Base-by-base conservation (phyloP, 371 early-diverging fungal species). In the Mucor piriformis region DNA sequence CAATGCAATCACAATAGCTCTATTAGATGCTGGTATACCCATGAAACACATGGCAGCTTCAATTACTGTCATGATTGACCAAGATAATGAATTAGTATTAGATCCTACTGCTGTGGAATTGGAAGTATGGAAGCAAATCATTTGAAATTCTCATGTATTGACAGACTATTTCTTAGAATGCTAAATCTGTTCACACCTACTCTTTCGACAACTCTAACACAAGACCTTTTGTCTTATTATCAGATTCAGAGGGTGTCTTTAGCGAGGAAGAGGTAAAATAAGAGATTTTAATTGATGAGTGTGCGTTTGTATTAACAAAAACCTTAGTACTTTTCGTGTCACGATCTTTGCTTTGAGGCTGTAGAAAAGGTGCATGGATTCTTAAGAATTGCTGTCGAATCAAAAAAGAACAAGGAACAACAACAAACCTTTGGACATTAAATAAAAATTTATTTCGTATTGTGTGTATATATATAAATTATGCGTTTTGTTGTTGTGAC, bases 1-100 rank as follows among this genome's bases (percentile, higher is more conserved):
- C 34, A 96, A 96, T 65, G 95, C 95, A 0, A 83, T 88, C 0
- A 75, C 88, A 7, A 59, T 97, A 62, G 95, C 96, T 0, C 81
- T 97, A 23, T 57, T 97, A 51, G 94, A 96, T 69, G 95, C 96
- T 10, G 97, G 95, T 29, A 80, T 96, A n/a, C 92, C 96, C 12
- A 65, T 96, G 63, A 88, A 82, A 43, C 72, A 80, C 10, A 83
- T 92, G 61, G 76, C 86, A 2, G 89, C 88, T 11, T 82, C 93
- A 6, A 86, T 91, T 6, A 83, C 90, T 3, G 90, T 88, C 54
- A 85, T 85, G 47, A 72, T 94, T n/a, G 76, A 83, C 37, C 57
- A 61, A 7, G 72, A 77, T 11, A 85, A 87, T 27, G 60, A 67
- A 4, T 64, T 93, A 24, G 51, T 93, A 2, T 69, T 95, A 63